Conservation (phyloP, 495 filamentous ascomycete genomes). For the Xylaria grammica region DNA sequence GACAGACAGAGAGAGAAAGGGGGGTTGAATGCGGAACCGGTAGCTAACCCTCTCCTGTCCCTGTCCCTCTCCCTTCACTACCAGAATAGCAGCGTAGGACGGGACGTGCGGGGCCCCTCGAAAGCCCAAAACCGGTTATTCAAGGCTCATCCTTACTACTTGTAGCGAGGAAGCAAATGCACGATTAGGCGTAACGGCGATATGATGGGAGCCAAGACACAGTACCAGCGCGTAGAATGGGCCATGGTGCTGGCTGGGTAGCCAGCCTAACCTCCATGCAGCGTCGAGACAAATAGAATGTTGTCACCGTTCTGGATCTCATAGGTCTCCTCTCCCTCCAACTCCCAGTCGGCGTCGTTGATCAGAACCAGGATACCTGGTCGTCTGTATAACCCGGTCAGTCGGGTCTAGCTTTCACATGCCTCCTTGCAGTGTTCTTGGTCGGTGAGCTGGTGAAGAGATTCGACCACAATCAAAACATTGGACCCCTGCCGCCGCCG, state of each 20-base stretch:
- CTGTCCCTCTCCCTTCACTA: neutral
- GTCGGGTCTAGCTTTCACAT: conserved; percentile 8
- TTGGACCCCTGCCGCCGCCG: neutral
- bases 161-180: conserved; percentile 5
- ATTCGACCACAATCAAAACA: conserved; percentile 3
- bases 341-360: conserved; percentile 98
- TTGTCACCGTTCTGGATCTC: conserved; percentile 81
- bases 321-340: conserved; percentile 92
- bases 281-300: conserved; percentile 95
- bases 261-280: conserved; percentile 79
- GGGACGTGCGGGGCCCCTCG: neutral
- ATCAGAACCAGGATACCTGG: conserved; percentile 97
- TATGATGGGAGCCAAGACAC: conserved; percentile 16
- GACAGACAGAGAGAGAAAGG: neutral
- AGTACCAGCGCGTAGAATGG: neutral
- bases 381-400: conserved; percentile 60
- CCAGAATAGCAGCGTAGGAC: conserved; percentile 5
- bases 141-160: conserved; percentile 17
- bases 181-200: conserved; percentile 8
- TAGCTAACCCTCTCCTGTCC: neutral
- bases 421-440: neutral
- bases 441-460: conserved; percentile 8
- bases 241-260: neutral
- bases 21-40: conserved; percentile 12
- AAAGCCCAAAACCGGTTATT: conserved; percentile 9